These are phyloP conservation scores for Pythium oligandrum DNA, from an alignment of 352 stramenopile genomes.

Conservation along the genomic window DNA sequence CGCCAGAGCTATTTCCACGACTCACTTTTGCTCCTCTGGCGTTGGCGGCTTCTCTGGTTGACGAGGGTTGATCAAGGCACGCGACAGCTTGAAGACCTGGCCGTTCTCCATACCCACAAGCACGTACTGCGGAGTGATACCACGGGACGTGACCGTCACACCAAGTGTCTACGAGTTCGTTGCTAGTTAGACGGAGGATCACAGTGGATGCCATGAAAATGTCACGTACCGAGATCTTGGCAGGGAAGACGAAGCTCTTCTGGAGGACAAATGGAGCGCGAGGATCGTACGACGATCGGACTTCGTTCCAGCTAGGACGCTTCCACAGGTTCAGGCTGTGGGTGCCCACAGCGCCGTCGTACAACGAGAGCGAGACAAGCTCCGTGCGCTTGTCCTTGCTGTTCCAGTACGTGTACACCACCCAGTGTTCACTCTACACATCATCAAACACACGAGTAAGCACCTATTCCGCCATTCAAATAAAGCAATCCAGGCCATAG, in stretches of 20 bases:
- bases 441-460: too few species aligned
- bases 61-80: conserved; percentile 92
- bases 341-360: conserved; percentile 95
- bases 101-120: conserved; percentile 90
- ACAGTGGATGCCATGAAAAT: neutral
- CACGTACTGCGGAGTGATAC: conserved; percentile 94
- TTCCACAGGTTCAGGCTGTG: conserved; percentile 94
- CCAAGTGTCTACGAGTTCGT: conserved; percentile 61
- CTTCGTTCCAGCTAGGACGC: conserved; percentile 81
- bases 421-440: conserved; percentile 91
- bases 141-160: conserved; percentile 90
- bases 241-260: conserved; percentile 93
- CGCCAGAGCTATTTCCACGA: neutral
- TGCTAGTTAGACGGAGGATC: neutral
- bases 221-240: conserved; percentile 66
- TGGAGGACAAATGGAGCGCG: conserved; percentile 90
- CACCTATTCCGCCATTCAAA: too few species aligned
- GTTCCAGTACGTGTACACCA: conserved; percentile 97
- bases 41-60: conserved; percentile 91
- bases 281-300: conserved; percentile 91
- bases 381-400: conserved; percentile 81
- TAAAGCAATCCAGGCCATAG: too few species aligned
- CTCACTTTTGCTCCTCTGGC: conserved; percentile 59
- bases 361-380: conserved; percentile 85
- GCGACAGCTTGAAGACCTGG: conserved; percentile 91